These are phyloP conservation scores for Kondoa malvinella DNA, from an alignment of 768 basidiomycete species.

Conservation along the genomic window DNA sequence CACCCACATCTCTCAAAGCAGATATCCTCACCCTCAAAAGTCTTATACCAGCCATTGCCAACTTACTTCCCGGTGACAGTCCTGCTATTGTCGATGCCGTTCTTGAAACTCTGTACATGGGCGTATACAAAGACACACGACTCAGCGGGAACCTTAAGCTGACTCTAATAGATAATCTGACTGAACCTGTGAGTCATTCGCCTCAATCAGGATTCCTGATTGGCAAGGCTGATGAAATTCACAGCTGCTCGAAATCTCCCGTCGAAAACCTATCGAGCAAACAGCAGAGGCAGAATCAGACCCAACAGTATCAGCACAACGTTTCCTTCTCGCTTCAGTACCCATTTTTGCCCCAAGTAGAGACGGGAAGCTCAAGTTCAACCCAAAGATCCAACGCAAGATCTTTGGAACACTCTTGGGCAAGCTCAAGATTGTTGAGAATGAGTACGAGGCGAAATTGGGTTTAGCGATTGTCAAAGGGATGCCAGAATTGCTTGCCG, in stretches of 20 bases:
- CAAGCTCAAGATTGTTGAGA: slow-evolving; percentile 9
- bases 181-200: neutral
- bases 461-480: slow-evolving; percentile 1
- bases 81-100: slow-evolving; percentile 11
- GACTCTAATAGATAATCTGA: neutral
- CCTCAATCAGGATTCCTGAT: neutral
- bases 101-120: slow-evolving; percentile 1
- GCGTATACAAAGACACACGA: neutral
- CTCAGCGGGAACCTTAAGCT: neutral
- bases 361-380: neutral
- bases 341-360: neutral
- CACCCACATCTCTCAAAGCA: slow-evolving; percentile 10
- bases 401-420: slow-evolving; percentile 12
- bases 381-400: slow-evolving; percentile 9
- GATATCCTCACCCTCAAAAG: slow-evolving; percentile 16
- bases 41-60: slow-evolving; percentile 9
- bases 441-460: slow-evolving; percentile 8
- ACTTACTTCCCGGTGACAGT: slow-evolving; percentile 7
- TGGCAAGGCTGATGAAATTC: neutral
- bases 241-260: neutral
- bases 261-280: neutral
- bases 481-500: slow-evolving; percentile 8
- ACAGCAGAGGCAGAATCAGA: neutral
- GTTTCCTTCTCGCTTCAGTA: neutral
- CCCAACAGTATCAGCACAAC: neutral